phyloP scores from a whole-genome alignment of 2,329 filamentous ascomycete genomes.

The Fusarium poae region DNA sequence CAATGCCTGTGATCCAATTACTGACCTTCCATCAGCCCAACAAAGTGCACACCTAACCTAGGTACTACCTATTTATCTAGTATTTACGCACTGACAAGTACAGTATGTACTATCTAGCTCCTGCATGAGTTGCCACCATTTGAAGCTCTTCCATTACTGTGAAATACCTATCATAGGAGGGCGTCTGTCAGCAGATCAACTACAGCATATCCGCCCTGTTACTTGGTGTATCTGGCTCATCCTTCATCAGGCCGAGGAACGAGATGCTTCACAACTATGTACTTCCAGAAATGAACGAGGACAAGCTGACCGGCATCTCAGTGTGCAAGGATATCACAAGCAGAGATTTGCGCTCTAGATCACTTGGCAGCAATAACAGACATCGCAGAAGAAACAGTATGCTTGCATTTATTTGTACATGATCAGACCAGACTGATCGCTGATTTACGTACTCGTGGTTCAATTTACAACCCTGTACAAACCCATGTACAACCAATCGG shows the following conservation, averaged over 20 bases:
- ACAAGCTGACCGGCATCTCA: neutral
- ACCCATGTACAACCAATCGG: conserved; percentile 8
- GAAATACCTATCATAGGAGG: neutral
- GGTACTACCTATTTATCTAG: too few relatives aligned
- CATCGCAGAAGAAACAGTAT: neutral
- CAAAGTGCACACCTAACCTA: neutral
- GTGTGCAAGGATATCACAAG: neutral
- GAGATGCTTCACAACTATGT: neutral
- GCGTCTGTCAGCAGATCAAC: conserved; percentile 1
- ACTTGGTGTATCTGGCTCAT: conserved; percentile 1
- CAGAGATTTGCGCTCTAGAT: neutral
- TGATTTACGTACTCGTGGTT: neutral
- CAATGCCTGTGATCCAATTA: conserved; percentile 20
- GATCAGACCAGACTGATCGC: neutral
- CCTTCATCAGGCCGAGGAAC: conserved; percentile 1
- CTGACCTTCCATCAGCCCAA: neutral
- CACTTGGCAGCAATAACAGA: too few relatives aligned
- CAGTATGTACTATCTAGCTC: neutral
- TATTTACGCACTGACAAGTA: neutral
- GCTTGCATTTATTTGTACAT: neutral
- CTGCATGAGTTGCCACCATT: neutral
- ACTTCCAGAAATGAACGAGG: neutral
- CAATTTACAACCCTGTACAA: conserved; percentile 15
- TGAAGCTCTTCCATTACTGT: neutral
- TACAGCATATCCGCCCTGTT: neutral